Evolutionary conservation across 768 basidiomycete genomes (phyloP), one percentile per base, ranked within the genome.

Genomic region (Solioccasus polychromus): DNA sequence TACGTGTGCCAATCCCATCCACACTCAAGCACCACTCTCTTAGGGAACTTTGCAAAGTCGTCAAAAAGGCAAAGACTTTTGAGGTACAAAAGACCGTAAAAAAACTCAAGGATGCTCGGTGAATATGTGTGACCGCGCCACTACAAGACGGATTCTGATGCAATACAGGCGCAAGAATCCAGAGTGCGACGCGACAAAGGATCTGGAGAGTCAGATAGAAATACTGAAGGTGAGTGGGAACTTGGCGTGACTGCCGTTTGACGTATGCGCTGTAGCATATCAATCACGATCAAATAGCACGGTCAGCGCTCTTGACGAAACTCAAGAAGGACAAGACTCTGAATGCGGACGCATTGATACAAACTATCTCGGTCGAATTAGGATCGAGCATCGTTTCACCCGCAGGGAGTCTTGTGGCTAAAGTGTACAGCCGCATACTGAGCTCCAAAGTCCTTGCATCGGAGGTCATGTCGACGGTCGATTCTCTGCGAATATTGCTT

Each of bases 51-150:
- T 76, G 77, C 52, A 87, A 86, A 55, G 78, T 83, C 5, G 79
- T 85, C 23, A 94, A 91, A 70, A 89, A 85, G 58, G 85, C 86
- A 9, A 89, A 82, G 61, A 68, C 77, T 0, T 88, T 89, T 50
- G 92, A 95, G 68, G 79, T 78, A 1, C 88, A 85, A 63, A 87
- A 85, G 61, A 66, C 85, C n/a, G 76, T 92, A 47, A 94, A 92
- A 72, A 83, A 79, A 64, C 68, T 93, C 23, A 92, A 88, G 63
- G 75, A 72, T 20, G 63, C 83, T 23, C 70, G 85, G 88, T 88
- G 51, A 40, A 71, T 50, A 23, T 2, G 23, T n/a, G 26, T 38
- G 35, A 40, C n/a, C n/a, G 23, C 31, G 28, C 24, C 12, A 8
- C 8, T 43, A 17, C 18, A 28, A 42, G 17, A 11, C 35, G 10